phyloP scores from a whole-genome alignment of 495 filamentous ascomycete genomes.

The Ascobolus immersus region DNA sequence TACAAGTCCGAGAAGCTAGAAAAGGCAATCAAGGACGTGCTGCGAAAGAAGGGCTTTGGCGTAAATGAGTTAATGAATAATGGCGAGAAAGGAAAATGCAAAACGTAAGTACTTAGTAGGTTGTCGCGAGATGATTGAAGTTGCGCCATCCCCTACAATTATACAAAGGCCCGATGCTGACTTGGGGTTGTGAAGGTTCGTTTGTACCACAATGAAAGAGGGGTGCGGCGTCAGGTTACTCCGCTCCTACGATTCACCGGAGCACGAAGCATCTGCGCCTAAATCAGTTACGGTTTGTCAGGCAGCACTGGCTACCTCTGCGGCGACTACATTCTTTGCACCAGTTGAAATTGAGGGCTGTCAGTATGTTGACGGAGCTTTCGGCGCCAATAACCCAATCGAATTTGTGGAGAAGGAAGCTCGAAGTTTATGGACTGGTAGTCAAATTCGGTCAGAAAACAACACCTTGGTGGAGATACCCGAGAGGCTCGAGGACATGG shows the following conservation, averaged over 20 bases:
- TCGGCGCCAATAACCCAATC: slow-evolving; percentile 23
- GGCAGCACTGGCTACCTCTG: slow-evolving; percentile 25
- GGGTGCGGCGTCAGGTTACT: slow-evolving; percentile 16
- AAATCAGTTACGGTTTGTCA: slow-evolving; percentile 17
- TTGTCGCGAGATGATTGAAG: too few relatives aligned
- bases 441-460: too few relatives aligned
- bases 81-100: slow-evolving; percentile 6
- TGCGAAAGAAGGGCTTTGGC: slow-evolving; percentile 11
- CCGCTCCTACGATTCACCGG: slow-evolving; percentile 17
- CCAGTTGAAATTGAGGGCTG: slow-evolving; percentile 17
- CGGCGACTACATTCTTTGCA: slow-evolving; percentile 21
- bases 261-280: slow-evolving; percentile 1
- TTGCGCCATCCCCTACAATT: too few relatives aligned
- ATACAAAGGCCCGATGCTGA: too few relatives aligned
- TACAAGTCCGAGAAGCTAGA: slow-evolving; percentile 14
- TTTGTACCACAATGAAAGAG: slow-evolving; percentile 19
- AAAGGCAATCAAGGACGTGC: slow-evolving; percentile 8
- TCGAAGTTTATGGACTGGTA: slow-evolving; percentile 19
- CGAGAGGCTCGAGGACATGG: too few relatives aligned
- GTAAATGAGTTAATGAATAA: slow-evolving; percentile 14
- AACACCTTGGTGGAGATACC: too few relatives aligned
- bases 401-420: slow-evolving; percentile 18
- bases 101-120: slow-evolving; percentile 13
- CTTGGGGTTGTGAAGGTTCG: slow-evolving; percentile 18
- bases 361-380: slow-evolving; percentile 21